Evolutionary conservation across 2,329 filamentous ascomycete species (phyloP), one percentile per base, ranked within the genome.

Genomic region (Rhinocladiella similis): DNA sequence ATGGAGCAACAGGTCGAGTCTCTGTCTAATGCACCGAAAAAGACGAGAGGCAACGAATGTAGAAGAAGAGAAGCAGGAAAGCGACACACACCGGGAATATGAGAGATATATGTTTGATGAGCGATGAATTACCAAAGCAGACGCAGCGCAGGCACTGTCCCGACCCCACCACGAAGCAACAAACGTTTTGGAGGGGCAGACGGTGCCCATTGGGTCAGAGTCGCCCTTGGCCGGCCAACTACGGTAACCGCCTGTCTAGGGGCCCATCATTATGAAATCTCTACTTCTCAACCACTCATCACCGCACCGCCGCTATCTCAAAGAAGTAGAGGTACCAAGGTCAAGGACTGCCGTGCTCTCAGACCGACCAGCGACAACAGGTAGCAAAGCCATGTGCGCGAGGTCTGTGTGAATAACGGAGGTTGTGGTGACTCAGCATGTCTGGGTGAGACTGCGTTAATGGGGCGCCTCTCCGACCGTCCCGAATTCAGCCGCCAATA

Each of bases 21-120:
- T 60, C 61, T 62, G 61, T 63, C 62, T 64, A 63, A 65, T 64
- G 63, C 63, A 65, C 61, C 63, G 63, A 65, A 64, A 65, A 63
- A 65, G 63, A 65, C 59, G 56, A 62, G 62, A 62, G 63, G 54
- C 42, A n/a, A 60, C 60, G 61, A 57, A 47, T 45, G 51, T 56
- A 60, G 49, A 56, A 54, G 41, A 38, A 43, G 45, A 63, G 58
- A 33, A 33, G 29, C 29, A 33, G 29, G 10, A 39, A 58, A 55
- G 56, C 54, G 57, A 47, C 22, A 47, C 25, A 25, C 4, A n/a
- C n/a, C n/a, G 52, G 53, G 54, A 51, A 52, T 60, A 64, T 57
- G 59, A 66, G 56, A 25, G 25, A 65, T 60, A 35, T 45, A 45
- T 18, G 19, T 18, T 25, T 46, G 43, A 29, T 46, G 18, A 46